Evolutionary conservation across 345 rosid genomes (phyloP).

Genomic region (Camelina hispida): DNA sequence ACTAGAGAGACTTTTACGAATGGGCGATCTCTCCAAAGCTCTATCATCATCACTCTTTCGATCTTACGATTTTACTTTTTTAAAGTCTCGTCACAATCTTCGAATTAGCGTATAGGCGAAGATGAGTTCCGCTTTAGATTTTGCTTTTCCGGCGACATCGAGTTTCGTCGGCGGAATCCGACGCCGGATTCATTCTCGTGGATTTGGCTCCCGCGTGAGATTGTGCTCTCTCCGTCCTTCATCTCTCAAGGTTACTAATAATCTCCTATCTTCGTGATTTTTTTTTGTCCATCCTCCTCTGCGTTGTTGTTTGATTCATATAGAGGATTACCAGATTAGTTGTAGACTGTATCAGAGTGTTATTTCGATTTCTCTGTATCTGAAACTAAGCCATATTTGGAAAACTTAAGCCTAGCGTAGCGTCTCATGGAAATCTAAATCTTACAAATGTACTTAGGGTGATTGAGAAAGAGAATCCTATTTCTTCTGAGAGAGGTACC

Average conservation of each 20-base stretch:
- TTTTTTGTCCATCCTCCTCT: neutral
- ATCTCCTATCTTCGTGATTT: neutral
- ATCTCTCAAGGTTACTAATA: conserved; percentile 39
- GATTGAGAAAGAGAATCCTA: neutral
- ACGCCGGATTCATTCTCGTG: conserved; percentile 1
- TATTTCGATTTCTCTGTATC: neutral
- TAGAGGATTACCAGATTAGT: conserved; percentile 3
- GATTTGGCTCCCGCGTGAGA: conserved; percentile 25
- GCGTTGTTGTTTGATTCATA: neutral
- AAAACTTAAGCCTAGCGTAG: neutral
- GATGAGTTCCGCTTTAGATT: conserved; percentile 24
- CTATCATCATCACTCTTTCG: neutral
- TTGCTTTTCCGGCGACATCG: conserved; percentile 27
- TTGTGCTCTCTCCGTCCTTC: conserved; percentile 30
- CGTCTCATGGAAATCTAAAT: neutral
- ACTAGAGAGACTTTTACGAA: neutral
- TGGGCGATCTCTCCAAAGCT: conserved; percentile 48
- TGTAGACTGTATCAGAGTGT: neutral
- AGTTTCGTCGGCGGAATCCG: conserved; percentile 12
- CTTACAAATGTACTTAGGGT: neutral
- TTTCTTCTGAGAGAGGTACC: neutral
- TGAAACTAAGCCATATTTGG: neutral
- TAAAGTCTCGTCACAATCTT: neutral
- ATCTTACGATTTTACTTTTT: neutral
- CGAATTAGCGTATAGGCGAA: neutral